These are phyloP conservation scores for Malassezia yamatoensis DNA, from an alignment of 1,284 basidiomycete species.

Conservation along the genomic window DNA sequence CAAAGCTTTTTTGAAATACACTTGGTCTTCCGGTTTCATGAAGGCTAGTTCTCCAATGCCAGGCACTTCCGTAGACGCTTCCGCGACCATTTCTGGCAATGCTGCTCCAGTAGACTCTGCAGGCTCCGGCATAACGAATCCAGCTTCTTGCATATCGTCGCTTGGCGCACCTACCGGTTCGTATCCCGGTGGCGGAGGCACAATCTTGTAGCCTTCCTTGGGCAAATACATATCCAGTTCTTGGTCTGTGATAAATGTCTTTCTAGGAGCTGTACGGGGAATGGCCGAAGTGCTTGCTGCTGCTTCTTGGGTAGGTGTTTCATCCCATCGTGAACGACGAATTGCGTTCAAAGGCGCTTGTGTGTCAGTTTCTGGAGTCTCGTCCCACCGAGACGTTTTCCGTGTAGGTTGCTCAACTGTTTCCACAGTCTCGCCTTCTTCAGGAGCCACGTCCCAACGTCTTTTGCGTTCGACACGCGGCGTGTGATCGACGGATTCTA, in stretches of 20 bases:
- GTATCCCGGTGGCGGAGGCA: slow-evolving; percentile 88
- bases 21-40: slow-evolving; percentile 95
- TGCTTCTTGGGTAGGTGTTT: slow-evolving; percentile 55
- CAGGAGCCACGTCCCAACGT: slow-evolving; percentile 65
- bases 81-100: slow-evolving; percentile 73
- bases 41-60: slow-evolving; percentile 94
- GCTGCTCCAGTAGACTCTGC: slow-evolving; percentile 67
- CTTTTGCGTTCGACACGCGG: slow-evolving; percentile 65
- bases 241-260: slow-evolving; percentile 79
- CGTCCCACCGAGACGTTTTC: slow-evolving; percentile 88
- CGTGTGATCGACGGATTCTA: slow-evolving; percentile 48
- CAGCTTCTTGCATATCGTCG: slow-evolving; percentile 58
- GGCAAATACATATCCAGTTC: slow-evolving; percentile 88
- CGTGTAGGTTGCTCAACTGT: slow-evolving; percentile 47
- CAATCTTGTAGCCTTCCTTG: slow-evolving; percentile 74
- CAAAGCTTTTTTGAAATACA: slow-evolving; percentile 93
- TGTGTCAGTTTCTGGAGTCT: slow-evolving; percentile 58
- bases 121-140: slow-evolving; percentile 75
- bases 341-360: slow-evolving; percentile 52
- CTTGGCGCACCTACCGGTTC: slow-evolving; percentile 62
- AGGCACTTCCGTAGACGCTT: slow-evolving; percentile 95
- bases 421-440: slow-evolving; percentile 41
- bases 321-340: slow-evolving; percentile 85
- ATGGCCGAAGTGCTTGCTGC: slow-evolving; percentile 9
- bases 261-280: slow-evolving; percentile 68